A percentile compares a stretch with the other conserved stretches of the same genome.
Conservation (phyloP, 768 basidiomycete species). For the Hygrocybe coccinea region DNA sequence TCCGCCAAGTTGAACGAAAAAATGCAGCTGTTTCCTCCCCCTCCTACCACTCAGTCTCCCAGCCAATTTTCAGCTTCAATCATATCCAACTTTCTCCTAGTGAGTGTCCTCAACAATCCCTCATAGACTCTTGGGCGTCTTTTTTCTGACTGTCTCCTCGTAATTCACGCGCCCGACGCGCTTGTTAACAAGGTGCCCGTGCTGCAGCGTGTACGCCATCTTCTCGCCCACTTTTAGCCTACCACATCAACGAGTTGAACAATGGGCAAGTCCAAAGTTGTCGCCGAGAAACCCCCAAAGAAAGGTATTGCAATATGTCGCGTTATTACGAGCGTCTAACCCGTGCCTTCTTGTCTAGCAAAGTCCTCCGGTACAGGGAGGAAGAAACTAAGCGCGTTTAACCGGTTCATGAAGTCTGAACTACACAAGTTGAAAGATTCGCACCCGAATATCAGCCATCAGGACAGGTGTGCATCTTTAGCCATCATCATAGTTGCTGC, state of each 20-base stretch:
- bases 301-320: conserved; percentile 40
- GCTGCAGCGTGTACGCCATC: not conserved
- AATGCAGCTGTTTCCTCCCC: conserved; percentile 38
- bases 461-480: conserved; percentile 55
- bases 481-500: conserved; percentile 3
- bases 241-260: no score
- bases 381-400: conserved; percentile 68
- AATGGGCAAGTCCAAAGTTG: no score
- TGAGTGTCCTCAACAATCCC: no score
- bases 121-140: no score
- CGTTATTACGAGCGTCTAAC: conserved; percentile 17
- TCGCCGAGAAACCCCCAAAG: conserved; percentile 43
- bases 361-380: conserved; percentile 51
- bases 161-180: not conserved
- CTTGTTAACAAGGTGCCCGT: not conserved
- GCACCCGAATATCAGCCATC: conserved; percentile 66
- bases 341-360: conserved; percentile 29
- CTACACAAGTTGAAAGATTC: conserved; percentile 74
- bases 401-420: conserved; percentile 74
- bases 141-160: conserved; percentile 3
- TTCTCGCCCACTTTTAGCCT: not conserved
- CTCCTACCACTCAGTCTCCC: conserved; percentile 38
- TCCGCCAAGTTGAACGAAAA: conserved; percentile 51
- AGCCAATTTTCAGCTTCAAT: conserved; percentile 13
- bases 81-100: not conserved